Conservation (phyloP, 2,329 filamentous ascomycete species). For the Gaeumannomyces tritici region DNA sequence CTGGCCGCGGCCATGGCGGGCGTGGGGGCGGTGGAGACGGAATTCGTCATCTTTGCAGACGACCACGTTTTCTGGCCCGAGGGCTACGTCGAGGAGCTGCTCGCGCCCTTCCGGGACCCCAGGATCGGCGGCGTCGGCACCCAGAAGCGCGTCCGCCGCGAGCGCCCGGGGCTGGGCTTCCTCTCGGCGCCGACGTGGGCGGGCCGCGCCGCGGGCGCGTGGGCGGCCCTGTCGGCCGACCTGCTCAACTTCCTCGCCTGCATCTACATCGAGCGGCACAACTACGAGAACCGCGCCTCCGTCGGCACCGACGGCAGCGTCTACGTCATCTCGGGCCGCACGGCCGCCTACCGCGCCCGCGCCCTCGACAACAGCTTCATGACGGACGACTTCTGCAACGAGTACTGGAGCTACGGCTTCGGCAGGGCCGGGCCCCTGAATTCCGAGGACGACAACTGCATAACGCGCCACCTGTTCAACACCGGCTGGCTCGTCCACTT, state of each 20-base stretch:
- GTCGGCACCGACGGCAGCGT: constrained; percentile 44
- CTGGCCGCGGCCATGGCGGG: constrained; percentile 27
- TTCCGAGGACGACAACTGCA: constrained; percentile 53
- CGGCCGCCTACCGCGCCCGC: constrained; percentile 36
- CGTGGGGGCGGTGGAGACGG: constrained; percentile 27
- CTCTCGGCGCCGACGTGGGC: no score
- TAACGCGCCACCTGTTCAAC: constrained; percentile 42
- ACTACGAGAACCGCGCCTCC: constrained; percentile 48
- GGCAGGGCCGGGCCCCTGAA: constrained; percentile 31
- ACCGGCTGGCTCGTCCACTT: constrained; percentile 43
- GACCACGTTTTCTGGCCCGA: constrained; percentile 42
- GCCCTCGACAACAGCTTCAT: constrained; percentile 39
- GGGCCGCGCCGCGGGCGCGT: constrained; percentile 10
- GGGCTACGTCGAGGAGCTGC: constrained; percentile 27
- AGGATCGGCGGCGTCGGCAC: constrained; percentile 45
- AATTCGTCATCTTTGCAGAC: constrained; percentile 36
- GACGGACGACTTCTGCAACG: constrained; percentile 32
- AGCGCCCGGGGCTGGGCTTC: constrained; percentile 4
- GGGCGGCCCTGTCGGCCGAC: constrained; percentile 9
- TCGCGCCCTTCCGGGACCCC: constrained; percentile 33
- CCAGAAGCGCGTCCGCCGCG: constrained; percentile 40
- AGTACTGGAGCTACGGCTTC: constrained; percentile 36
- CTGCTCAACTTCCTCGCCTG: constrained; percentile 47
- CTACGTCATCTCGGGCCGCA: constrained; percentile 48
- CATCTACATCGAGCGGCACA: constrained; percentile 51